These are phyloP conservation scores for Thermoascus crustaceus DNA, from an alignment of 2,329 filamentous ascomycete species.

Conservation along the genomic window DNA sequence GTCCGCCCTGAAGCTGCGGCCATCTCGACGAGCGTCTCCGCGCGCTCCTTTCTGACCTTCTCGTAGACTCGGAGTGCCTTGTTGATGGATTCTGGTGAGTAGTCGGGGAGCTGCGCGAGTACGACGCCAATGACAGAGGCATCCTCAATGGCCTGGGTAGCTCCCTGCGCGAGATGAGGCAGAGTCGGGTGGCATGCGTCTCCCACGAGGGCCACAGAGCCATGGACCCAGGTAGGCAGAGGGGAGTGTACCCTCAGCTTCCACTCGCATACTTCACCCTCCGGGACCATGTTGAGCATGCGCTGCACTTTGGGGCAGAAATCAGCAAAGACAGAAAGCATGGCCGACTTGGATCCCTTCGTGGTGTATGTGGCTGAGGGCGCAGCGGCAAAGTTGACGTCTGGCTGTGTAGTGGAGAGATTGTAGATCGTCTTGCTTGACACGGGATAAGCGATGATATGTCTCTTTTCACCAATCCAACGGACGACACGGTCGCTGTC, in stretches of 20 bases:
- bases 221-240: slow-evolving; percentile 53
- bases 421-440: slow-evolving; percentile 59
- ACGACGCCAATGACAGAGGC: slow-evolving; percentile 49
- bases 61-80: slow-evolving; percentile 51
- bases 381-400: slow-evolving; percentile 51
- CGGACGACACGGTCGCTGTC: slow-evolving; percentile 50
- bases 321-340: slow-evolving; percentile 52
- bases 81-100: slow-evolving; percentile 39
- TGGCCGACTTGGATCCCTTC: slow-evolving; percentile 51
- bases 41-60: slow-evolving; percentile 47
- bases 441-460: slow-evolving; percentile 61
- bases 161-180: slow-evolving; percentile 57
- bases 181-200: slow-evolving; percentile 57
- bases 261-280: slow-evolving; percentile 61
- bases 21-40: slow-evolving; percentile 49
- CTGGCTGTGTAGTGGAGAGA: slow-evolving; percentile 54
- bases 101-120: slow-evolving; percentile 41
- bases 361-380: slow-evolving; percentile 56
- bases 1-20: slow-evolving; percentile 47
- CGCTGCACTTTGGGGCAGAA: slow-evolving; percentile 55
- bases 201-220: slow-evolving; percentile 46
- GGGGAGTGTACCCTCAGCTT: slow-evolving; percentile 55
- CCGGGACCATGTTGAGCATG: slow-evolving; percentile 54
- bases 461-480: slow-evolving; percentile 59
- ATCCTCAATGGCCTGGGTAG: slow-evolving; percentile 58